A percentile compares a stretch with the other conserved stretches of the same genome.
Conservation (phyloP, 176 grass and related monocot genomes). For the Canna indica region DNA sequence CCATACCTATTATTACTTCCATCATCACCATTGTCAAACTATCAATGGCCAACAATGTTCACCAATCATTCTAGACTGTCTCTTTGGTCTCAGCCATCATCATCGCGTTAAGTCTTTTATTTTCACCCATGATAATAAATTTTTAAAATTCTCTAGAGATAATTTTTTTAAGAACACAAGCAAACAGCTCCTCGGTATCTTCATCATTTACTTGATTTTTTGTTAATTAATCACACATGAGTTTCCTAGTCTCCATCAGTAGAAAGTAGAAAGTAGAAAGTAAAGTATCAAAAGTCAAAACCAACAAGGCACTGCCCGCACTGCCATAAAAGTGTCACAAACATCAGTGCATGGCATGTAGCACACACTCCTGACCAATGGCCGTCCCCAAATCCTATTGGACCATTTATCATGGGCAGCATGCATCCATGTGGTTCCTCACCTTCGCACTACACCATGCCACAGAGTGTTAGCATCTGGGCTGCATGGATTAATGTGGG, state of each 20-base stretch:
- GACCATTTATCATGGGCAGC: neutral
- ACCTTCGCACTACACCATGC: neutral
- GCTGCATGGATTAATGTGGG: slow-evolving; percentile 7
- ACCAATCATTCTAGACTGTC: neutral
- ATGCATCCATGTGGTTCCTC: neutral
- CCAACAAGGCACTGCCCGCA: neutral
- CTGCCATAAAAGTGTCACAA: neutral
- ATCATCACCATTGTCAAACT: neutral
- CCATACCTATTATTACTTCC: neutral
- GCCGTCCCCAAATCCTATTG: neutral
- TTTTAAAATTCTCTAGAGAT: too few species aligned
- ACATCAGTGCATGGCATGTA: slow-evolving; percentile 6
- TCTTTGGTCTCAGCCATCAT: neutral
- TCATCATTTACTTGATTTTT: too few species aligned
- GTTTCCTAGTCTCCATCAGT: neutral
- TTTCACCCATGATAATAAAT: too few species aligned
- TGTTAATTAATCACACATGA: too few species aligned
- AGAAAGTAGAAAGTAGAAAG: neutral
- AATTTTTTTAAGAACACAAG: too few species aligned
- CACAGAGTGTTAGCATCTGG: slow-evolving; percentile 12
- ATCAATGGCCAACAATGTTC: neutral
- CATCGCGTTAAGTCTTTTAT: neutral
- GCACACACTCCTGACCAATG: neutral
- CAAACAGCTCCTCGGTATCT: too few species aligned
- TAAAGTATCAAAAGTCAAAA: neutral